Percentiles rank a stretch among this genome's conserved stretches.
phyloP scores from a whole-genome alignment of 148 eudicot species.

The Gaultheria prostrata region DNA sequence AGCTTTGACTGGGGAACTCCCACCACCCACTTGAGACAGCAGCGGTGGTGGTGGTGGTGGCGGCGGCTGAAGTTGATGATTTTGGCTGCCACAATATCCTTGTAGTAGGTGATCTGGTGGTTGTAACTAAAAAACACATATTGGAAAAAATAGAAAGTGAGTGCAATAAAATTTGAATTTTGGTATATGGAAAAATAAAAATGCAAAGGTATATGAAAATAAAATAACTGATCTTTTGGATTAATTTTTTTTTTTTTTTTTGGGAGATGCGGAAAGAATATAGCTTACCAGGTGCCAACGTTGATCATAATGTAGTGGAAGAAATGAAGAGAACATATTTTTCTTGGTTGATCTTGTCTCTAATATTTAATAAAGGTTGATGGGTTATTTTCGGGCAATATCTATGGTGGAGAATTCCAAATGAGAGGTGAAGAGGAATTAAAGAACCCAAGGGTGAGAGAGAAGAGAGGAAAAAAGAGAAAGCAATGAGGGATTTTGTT shows the following conservation, averaged over 20 bases:
- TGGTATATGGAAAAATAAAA: conserved; percentile 36
- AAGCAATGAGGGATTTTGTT: conserved; percentile 9
- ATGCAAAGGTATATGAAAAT: conserved; percentile 23
- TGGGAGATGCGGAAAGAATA: conserved; percentile 16
- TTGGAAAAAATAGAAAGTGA: not conserved
- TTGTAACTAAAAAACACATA: conserved; percentile 23
- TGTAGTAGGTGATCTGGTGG: conserved; percentile 26
- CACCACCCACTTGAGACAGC: conserved; percentile 6
- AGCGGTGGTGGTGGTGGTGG: conserved; percentile 25
- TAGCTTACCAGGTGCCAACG: conserved; percentile 54
- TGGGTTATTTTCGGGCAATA: conserved; percentile 25
- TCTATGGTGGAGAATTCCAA: conserved; percentile 58
- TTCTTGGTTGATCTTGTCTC: conserved; percentile 16
- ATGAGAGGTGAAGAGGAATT: conserved; percentile 17
- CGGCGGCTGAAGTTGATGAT: conserved; percentile 25
- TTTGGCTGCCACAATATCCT: conserved; percentile 24
- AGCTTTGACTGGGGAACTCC: conserved; percentile 36
- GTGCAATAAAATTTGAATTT: not conserved
- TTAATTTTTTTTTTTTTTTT: not conserved
- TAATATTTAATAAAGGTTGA: conserved; percentile 47
- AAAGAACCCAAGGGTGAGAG: conserved; percentile 10
- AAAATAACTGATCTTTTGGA: conserved; percentile 14
- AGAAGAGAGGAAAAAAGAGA: not conserved
- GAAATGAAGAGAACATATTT: conserved; percentile 58
- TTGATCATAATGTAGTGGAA: conserved; percentile 64